A percentile compares a stretch with the other conserved stretches of the same genome.
Conservation (phyloP, 2,329 filamentous ascomycete species). For the Botryotinia narcissicola region DNA sequence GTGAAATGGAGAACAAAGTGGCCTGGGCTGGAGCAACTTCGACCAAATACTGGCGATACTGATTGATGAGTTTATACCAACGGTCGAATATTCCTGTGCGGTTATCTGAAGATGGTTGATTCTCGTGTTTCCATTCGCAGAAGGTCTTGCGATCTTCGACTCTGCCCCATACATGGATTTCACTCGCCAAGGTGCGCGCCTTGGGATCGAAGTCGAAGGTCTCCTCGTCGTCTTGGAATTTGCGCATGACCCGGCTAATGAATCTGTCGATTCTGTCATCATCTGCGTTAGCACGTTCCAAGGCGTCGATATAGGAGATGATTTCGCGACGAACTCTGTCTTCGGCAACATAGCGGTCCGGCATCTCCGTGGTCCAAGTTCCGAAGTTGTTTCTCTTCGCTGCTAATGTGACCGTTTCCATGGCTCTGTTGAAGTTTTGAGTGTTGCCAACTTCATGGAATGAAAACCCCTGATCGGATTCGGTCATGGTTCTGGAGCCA, state of each 20-base stretch:
- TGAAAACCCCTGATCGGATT: neutral
- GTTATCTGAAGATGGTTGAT: accelerated
- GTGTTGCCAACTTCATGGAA: neutral
- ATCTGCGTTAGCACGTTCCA: accelerated
- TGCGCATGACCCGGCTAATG: neutral
- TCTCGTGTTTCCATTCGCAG: neutral
- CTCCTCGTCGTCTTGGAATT: neutral
- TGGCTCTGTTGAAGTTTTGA: accelerated
- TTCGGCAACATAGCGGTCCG: neutral
- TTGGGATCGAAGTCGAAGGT: neutral
- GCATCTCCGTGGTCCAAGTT: neutral
- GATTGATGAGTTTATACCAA: neutral
- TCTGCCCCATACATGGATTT: neutral
- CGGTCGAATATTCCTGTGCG: accelerated
- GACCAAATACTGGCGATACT: neutral
- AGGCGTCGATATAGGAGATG: accelerated
- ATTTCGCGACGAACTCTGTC: neutral
- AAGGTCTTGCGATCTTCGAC: neutral
- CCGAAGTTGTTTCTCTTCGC: neutral
- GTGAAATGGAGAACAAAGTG: neutral
- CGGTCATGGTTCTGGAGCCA: neutral
- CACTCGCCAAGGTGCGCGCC: accelerated
- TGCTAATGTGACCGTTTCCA: neutral
- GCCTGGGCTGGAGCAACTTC: neutral
- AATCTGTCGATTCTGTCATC: neutral